These are phyloP conservation scores for Coniochaeta ligniaria DNA, from an alignment of 2,329 filamentous ascomycete genomes.

Conservation along the genomic window DNA sequence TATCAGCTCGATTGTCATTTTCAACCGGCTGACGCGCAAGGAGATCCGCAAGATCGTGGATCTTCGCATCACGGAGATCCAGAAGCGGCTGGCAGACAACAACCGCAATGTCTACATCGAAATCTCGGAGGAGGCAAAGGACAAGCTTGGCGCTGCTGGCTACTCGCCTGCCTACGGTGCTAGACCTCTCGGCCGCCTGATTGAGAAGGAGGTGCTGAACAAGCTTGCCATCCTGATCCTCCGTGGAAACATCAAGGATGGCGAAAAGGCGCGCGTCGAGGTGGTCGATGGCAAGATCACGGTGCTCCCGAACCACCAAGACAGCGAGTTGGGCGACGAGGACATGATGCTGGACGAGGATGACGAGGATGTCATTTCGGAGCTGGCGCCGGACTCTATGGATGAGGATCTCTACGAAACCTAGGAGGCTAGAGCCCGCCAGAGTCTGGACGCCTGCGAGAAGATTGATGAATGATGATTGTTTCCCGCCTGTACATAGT, in stretches of 20 bases:
- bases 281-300: conserved; percentile 72
- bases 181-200: conserved; percentile 77
- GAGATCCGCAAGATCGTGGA: conserved; percentile 98
- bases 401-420: conserved; percentile 48
- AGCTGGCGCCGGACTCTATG: conserved; percentile 54
- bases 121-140: conserved; percentile 79
- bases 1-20: conserved; percentile 93
- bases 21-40: conserved; percentile 84
- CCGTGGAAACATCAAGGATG: conserved; percentile 75
- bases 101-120: conserved; percentile 77
- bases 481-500: background rate
- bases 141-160: conserved; percentile 84
- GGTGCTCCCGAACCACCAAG: conserved; percentile 74
- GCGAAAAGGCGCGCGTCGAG: conserved; percentile 73
- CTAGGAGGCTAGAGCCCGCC: background rate
- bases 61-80: conserved; percentile 78
- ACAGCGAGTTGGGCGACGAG: conserved; percentile 55
- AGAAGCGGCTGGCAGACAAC: conserved; percentile 82
- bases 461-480: background rate
- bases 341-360: conserved; percentile 62
- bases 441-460: background rate
- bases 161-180: conserved; percentile 96
- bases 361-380: conserved; percentile 67
- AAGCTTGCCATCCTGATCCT: conserved; percentile 86
- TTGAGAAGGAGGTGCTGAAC: conserved; percentile 97